Conservation (phyloP, 768 basidiomycete species). For the Phaeotremella skinneri region DNA sequence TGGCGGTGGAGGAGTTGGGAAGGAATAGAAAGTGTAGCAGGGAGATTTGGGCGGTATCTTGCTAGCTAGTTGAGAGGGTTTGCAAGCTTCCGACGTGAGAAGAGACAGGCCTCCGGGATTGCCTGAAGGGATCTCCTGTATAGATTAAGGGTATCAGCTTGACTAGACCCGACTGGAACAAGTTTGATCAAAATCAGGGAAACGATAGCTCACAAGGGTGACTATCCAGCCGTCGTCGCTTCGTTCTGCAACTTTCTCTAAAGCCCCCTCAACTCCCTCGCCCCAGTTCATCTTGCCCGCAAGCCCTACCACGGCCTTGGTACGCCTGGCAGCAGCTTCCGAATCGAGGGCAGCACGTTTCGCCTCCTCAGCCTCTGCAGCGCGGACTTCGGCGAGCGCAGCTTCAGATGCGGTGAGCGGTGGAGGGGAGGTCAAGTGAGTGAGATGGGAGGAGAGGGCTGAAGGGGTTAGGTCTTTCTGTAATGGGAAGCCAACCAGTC, state of each 20-base stretch:
- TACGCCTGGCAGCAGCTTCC: slow-evolving; percentile 31
- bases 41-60: slow-evolving; percentile 46
- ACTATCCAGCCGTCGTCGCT: slow-evolving; percentile 60
- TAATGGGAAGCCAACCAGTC: slow-evolving; percentile 2
- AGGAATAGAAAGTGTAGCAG: slow-evolving; percentile 49
- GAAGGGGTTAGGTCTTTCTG: slow-evolving; percentile 53
- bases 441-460: slow-evolving; percentile 71
- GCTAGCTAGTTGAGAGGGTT: slow-evolving; percentile 36
- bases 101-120: slow-evolving; percentile 25
- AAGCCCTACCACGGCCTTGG: slow-evolving; percentile 44
- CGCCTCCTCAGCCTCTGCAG: slow-evolving; percentile 66
- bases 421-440: slow-evolving; percentile 69
- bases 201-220: slow-evolving; percentile 59
- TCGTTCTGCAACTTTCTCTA: slow-evolving; percentile 60
- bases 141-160: neutral
- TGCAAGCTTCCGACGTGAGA: slow-evolving; percentile 31
- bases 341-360: slow-evolving; percentile 43
- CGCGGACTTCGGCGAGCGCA: slow-evolving; percentile 72
- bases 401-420: slow-evolving; percentile 79
- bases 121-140: slow-evolving; percentile 36
- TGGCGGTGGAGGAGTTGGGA: slow-evolving; percentile 38
- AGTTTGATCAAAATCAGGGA: neutral
- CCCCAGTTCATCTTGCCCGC: slow-evolving; percentile 69
- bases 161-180: neutral
- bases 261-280: slow-evolving; percentile 63